Evolutionary conservation across 2,329 filamentous ascomycete genomes (phyloP).

Genomic region (Boeremia exigua): DNA sequence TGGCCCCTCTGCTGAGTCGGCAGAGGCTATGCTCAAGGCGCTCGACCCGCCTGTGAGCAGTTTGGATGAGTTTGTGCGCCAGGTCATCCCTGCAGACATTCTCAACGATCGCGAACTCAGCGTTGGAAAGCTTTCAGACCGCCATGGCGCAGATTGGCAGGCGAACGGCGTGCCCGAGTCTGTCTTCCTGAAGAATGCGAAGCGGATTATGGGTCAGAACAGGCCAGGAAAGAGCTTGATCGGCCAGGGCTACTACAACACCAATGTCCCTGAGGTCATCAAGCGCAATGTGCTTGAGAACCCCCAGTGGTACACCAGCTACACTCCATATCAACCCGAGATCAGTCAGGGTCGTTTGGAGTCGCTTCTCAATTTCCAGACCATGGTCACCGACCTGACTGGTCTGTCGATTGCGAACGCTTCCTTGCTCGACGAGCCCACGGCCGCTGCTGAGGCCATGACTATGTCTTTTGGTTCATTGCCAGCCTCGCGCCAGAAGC

Average conservation of each 20-base stretch:
- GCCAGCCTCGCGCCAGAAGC: constrained; percentile 73
- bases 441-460: constrained; percentile 94
- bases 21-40: constrained; percentile 77
- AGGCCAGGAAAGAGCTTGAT: constrained; percentile 73
- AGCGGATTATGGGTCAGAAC: constrained; percentile 66
- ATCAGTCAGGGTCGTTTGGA: constrained; percentile 95
- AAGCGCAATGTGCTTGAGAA: constrained; percentile 92
- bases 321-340: constrained; percentile 96
- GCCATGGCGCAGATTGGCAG: constrained; percentile 51
- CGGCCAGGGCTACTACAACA: constrained; percentile 86
- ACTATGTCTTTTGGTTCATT: constrained; percentile 84
- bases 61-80: constrained; percentile 81
- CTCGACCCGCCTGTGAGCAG: constrained; percentile 75
- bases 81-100: constrained; percentile 83
- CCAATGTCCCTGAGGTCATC: constrained; percentile 86
- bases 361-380: constrained; percentile 95
- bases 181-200: constrained; percentile 61
- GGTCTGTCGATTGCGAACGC: constrained; percentile 88
- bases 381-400: constrained; percentile 86
- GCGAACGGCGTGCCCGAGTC: constrained; percentile 59
- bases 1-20: constrained; percentile 74
- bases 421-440: constrained; percentile 87
- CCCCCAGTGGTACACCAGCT: constrained; percentile 97
- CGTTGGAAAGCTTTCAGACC: constrained; percentile 53
- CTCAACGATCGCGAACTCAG: constrained; percentile 69